Base-by-base conservation (phyloP, 192 early-diverging fungal genomes). In the Coemansia erecta region DNA sequence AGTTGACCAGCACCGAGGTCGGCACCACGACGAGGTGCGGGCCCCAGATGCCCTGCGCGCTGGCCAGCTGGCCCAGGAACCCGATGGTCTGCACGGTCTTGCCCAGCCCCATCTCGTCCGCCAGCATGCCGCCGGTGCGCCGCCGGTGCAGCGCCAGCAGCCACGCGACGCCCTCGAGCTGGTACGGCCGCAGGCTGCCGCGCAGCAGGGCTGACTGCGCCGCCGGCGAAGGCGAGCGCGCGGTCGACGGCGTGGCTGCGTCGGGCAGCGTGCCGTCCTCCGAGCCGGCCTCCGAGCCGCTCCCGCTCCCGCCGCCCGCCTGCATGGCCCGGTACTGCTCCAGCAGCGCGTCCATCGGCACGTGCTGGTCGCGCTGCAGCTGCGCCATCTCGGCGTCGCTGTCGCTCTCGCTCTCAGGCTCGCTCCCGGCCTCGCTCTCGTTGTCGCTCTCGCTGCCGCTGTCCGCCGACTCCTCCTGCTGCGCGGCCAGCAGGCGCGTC, bases 41-140 rank as follows among this genome's bases (percentile, higher is more conserved):
- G 3, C 97, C 97, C 49, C 80, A 75, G 61, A 90, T 93, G 8
- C 92, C 77, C 12, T 87, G 52, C 53, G 83, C 75, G 56, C 85
- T 86, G 33, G 89, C 90, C 7, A 99, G 75, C 51, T 91, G 92
- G 7, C 84, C 85, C 8, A 97, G 79, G 53, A 97, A 90, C 3
- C 90, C 86, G 47, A 99, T 95, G 2, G 93, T 94, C 77, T 99
- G 97, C 0, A 99, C 85, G 0, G 97, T 98, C 80, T 99, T n/a
- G n/a, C n/a, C n/a, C n/a, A n/a, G n/a, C n/a, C n/a, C n/a, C n/a
- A n/a, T n/a, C n/a, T n/a, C n/a, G 64, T 97, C 95, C 1, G 95
- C 97, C 46, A 98, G 61, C 58, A 99, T 97, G 0, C 95, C 90
- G 33, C 92, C 94, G 46, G 94, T 70, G 3, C 88, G 86, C 53